Percentiles rank a stretch among this genome's conserved stretches.
Evolutionary conservation across 257 asterid species (phyloP).

Genomic region (Solanum chmielewskii): DNA sequence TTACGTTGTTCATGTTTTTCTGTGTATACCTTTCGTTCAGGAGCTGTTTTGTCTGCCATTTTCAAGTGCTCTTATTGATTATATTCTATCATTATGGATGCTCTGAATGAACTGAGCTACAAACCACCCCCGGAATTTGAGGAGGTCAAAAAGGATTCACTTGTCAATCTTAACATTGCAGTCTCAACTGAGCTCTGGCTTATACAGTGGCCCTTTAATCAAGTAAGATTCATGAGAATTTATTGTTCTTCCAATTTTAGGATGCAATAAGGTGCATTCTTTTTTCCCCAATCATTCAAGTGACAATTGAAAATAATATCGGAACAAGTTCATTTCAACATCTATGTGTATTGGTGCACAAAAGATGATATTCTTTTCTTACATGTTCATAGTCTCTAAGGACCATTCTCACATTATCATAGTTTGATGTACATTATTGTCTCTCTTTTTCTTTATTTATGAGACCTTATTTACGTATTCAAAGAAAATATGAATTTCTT

Average conservation of each 20-base stretch:
- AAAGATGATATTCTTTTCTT: too few relatives aligned
- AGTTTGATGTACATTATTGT: too few relatives aligned
- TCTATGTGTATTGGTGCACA: too few relatives aligned
- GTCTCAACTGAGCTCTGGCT: conserved; percentile 73
- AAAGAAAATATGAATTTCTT: too few relatives aligned
- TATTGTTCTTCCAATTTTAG: neutral
- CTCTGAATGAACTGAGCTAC: conserved; percentile 9
- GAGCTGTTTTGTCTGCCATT: neutral
- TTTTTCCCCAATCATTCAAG: neutral
- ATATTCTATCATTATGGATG: neutral
- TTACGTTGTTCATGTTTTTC: neutral
- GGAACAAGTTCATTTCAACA: too few relatives aligned
- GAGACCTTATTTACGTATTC: too few relatives aligned
- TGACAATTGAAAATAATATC: too few relatives aligned
- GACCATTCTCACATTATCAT: too few relatives aligned
- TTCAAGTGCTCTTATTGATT: neutral
- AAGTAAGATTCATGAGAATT: conserved; percentile 9
- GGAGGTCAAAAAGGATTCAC: conserved; percentile 40
- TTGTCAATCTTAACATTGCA: conserved; percentile 20
- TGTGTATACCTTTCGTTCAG: neutral
- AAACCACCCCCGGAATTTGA: conserved; percentile 39
- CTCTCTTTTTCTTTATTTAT: too few relatives aligned
- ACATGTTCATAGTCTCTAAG: too few relatives aligned
- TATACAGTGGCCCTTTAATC: conserved; percentile 54
- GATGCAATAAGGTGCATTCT: neutral